Conservation (phyloP, 1,284 basidiomycete genomes). For the Cutaneotrichosporon daszewskae region DNA sequence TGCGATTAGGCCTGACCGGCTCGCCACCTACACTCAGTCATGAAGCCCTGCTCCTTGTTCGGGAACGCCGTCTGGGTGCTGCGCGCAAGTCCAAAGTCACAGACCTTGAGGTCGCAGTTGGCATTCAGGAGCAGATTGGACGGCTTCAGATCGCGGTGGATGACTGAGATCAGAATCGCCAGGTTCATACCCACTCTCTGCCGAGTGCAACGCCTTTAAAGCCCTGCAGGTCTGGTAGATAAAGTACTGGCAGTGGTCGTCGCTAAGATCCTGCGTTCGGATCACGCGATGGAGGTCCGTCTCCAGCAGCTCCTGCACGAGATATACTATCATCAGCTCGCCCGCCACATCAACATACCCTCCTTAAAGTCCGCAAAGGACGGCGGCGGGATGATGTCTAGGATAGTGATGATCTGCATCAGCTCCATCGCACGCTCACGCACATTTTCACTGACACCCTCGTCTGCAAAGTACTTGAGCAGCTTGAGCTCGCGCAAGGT, state of each 20-base stretch:
- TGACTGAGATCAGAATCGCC: constrained; percentile 51
- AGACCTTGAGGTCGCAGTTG: constrained; percentile 93
- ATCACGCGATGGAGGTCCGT: constrained; percentile 69
- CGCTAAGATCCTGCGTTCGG: constrained; percentile 71
- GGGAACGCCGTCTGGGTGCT: constrained; percentile 79
- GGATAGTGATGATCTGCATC: constrained; percentile 82
- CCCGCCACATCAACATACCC: constrained; percentile 44
- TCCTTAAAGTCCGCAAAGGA: constrained; percentile 89
- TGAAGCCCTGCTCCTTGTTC: constrained; percentile 70
- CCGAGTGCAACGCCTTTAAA: constrained; percentile 87
- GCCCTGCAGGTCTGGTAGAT: constrained; percentile 66
- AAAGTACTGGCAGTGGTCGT: constrained; percentile 73
- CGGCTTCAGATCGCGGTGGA: constrained; percentile 92
- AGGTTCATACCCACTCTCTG: constrained; percentile 54
- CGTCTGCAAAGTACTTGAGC: constrained; percentile 82
- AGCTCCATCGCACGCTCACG: constrained; percentile 38
- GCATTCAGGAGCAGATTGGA: constrained; percentile 92
- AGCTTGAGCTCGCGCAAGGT: constrained; percentile 82
- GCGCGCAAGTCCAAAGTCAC: constrained; percentile 86
- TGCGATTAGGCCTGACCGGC: constrained; percentile 59
- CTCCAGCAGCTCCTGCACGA: constrained; percentile 78
- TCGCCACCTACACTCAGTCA: constrained; percentile 56
- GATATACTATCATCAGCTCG: constrained; percentile 30
- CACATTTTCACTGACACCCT: constrained; percentile 88
- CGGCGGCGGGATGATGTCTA: constrained; percentile 87